Conservation (phyloP, 805 yeast genomes). For the Wickerhamomyces hampshirensis region DNA sequence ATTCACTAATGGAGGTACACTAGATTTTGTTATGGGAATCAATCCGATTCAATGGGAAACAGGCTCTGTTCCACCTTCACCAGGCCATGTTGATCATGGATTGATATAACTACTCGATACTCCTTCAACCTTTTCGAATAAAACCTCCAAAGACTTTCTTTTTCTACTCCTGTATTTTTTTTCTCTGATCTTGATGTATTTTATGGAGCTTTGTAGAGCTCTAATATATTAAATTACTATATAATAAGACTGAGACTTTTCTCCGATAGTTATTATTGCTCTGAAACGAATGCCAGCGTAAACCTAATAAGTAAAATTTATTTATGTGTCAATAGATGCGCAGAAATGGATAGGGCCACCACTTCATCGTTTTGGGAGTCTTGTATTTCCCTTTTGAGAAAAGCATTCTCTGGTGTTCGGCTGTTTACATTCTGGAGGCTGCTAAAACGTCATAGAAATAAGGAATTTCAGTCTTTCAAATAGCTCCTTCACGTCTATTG, state of each 20-base stretch:
- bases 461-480: too few relatives aligned
- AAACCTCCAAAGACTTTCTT: neutral
- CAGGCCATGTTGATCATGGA: conserved; percentile 28
- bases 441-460: neutral
- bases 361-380: neutral
- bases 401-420: neutral
- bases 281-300: too few relatives aligned
- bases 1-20: conserved; percentile 26
- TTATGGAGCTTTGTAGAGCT: neutral
- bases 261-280: too few relatives aligned
- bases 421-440: neutral
- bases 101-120: conserved; percentile 1
- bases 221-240: too few relatives aligned
- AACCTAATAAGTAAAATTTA: too few relatives aligned
- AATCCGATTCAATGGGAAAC: conserved; percentile 15
- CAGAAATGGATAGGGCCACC: too few relatives aligned
- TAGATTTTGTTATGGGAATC: conserved; percentile 18
- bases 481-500: too few relatives aligned
- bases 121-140: too few relatives aligned
- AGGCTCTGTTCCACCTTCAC: conserved; percentile 18
- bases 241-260: too few relatives aligned
- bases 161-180: neutral
- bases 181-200: neutral
- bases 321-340: too few relatives aligned
- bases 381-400: neutral